phyloP scores from a whole-genome alignment of 2,329 filamentous ascomycete species.

The Fusarium incarnatum region DNA sequence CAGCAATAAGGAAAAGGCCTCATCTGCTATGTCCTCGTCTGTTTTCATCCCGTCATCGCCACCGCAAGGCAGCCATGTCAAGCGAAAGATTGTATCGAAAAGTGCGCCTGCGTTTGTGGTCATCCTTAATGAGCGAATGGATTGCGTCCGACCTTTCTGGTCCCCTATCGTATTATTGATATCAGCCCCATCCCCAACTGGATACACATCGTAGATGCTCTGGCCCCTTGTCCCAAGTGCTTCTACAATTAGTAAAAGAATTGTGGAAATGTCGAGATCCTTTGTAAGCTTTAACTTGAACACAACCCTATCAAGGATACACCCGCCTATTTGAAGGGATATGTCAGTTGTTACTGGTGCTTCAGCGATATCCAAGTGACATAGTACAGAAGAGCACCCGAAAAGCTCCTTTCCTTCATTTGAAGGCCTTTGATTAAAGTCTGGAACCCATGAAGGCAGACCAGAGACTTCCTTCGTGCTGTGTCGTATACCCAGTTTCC shows the following conservation, averaged over 20 bases:
- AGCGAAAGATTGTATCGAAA: neutral
- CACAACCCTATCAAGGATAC: neutral
- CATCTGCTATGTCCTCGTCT: too few species aligned
- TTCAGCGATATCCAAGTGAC: neutral
- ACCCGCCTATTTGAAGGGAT: neutral
- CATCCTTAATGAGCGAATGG: neutral
- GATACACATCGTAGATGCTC: neutral
- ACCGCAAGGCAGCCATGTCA: too few species aligned
- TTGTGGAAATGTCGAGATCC: neutral
- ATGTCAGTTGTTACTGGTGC: neutral
- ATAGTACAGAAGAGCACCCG: neutral
- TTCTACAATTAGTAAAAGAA: neutral
- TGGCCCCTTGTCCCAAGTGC: neutral
- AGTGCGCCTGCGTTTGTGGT: neutral
- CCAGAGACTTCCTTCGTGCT: neutral
- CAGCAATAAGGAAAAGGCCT: fast-evolving
- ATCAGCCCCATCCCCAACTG: neutral
- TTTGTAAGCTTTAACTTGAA: neutral
- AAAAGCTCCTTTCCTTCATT: neutral
- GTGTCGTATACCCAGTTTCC: neutral
- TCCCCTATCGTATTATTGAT: neutral
- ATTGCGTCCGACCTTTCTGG: too few species aligned
- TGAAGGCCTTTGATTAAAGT: neutral
- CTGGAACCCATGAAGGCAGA: neutral
- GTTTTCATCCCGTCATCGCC: neutral